A percentile compares a stretch with the other conserved stretches of the same genome.
phyloP scores from a whole-genome alignment of 768 basidiomycete genomes.

The Omphalotus guepiniiformis region DNA sequence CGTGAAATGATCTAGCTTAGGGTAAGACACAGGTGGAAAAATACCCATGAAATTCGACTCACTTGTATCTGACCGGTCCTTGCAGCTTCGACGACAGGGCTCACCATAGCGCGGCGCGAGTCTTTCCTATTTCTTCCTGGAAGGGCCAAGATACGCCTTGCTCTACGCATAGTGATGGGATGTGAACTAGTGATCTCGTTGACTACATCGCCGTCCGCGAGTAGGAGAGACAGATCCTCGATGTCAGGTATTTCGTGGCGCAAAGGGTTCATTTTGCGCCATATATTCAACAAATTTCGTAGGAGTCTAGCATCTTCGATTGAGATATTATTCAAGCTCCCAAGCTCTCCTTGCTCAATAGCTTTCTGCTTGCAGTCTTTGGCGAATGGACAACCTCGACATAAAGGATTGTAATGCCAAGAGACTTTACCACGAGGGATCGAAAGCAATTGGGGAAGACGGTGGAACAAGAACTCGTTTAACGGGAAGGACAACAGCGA shows the following conservation, averaged over 20 bases:
- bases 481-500: constrained; percentile 37
- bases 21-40: constrained; percentile 4
- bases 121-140: constrained; percentile 20
- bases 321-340: constrained; percentile 46
- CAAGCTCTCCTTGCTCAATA: constrained; percentile 32
- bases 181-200: constrained; percentile 25
- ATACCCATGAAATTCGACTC: not conserved
- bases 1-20: constrained; percentile 32
- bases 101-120: constrained; percentile 11
- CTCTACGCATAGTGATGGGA: constrained; percentile 35
- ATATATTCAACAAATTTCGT: constrained; percentile 31
- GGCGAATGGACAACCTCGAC: constrained; percentile 39
- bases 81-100: constrained; percentile 38
- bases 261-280: constrained; percentile 9
- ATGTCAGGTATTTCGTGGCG: constrained; percentile 34
- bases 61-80: constrained; percentile 31
- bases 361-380: constrained; percentile 31
- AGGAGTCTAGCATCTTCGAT: constrained; percentile 38
- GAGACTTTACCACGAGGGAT: constrained; percentile 28
- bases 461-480: constrained; percentile 38
- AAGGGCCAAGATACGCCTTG: constrained; percentile 34
- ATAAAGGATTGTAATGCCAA: constrained; percentile 50
- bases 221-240: constrained; percentile 40
- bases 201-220: constrained; percentile 25
- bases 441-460: constrained; percentile 36